These are phyloP conservation scores for Neurospora sp. DNA, from an alignment of 495 filamentous ascomycete genomes.

Conservation along the genomic window DNA sequence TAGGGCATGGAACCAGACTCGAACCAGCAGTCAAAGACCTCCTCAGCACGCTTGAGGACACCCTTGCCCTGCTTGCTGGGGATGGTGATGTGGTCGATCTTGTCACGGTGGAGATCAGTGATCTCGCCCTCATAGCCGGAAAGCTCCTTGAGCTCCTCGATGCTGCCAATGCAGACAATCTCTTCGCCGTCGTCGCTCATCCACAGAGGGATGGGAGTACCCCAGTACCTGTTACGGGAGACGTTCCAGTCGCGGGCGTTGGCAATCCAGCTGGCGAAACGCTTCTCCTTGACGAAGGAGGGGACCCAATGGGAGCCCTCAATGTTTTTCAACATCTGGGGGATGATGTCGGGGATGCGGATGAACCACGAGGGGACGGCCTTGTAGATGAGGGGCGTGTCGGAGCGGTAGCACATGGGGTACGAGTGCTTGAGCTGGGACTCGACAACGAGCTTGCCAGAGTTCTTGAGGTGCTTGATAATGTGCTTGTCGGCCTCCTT, in stretches of 20 bases:
- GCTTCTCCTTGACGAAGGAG: constrained; percentile 79
- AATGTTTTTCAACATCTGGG: constrained; percentile 82
- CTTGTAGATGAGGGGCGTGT: constrained; percentile 89
- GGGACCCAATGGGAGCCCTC: constrained; percentile 93
- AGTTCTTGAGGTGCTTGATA: constrained; percentile 79
- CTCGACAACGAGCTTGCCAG: constrained; percentile 74
- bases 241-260: constrained; percentile 98
- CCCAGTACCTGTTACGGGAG: constrained; percentile 93
- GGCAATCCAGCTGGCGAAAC: constrained; percentile 55
- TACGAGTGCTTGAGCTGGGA: constrained; percentile 90
- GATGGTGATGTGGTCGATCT: constrained; percentile 93
- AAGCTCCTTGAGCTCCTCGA: constrained; percentile 75
- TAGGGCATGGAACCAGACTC: constrained; percentile 94
- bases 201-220: constrained; percentile 93
- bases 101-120: constrained; percentile 88
- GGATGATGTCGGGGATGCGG: constrained; percentile 74
- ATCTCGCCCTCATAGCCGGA: constrained; percentile 80
- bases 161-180: constrained; percentile 76
- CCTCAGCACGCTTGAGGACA: constrained; percentile 64
- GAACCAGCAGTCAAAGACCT: constrained; percentile 96
- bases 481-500: constrained; percentile 93
- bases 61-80: constrained; percentile 88
- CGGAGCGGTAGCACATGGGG: constrained; percentile 91
- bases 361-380: constrained; percentile 96
- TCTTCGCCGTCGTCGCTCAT: constrained; percentile 81